Evolutionary conservation across 176 grass and related monocot species (phyloP).

Genomic region (Metroxylon sagu): DNA sequence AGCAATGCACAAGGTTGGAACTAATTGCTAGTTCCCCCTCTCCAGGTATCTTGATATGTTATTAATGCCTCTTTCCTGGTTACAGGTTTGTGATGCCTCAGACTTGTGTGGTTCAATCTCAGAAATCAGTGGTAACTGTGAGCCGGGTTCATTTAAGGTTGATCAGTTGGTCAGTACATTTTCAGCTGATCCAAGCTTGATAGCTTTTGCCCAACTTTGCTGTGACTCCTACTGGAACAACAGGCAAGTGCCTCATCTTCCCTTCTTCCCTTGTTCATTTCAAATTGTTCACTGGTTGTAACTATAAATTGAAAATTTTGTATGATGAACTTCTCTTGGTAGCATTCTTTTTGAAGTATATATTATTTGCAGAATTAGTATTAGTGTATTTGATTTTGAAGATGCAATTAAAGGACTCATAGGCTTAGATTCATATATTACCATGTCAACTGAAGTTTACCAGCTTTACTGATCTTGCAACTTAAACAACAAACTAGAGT

Average conservation of each 20-base stretch:
- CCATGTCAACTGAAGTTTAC: too few species aligned
- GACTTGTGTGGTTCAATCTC: constrained; percentile 18
- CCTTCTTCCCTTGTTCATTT: too few species aligned
- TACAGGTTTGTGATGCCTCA: constrained; percentile 60
- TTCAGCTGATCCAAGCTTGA: constrained; percentile 91
- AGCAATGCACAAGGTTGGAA: constrained; percentile 85
- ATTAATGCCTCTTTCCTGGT: constrained; percentile 6
- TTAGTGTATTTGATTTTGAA: too few species aligned
- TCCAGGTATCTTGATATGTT: not conserved
- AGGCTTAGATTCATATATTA: too few species aligned
- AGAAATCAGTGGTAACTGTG: constrained; percentile 9
- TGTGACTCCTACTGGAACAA: constrained; percentile 41
- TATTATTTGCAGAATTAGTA: too few species aligned
- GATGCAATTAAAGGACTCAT: too few species aligned
- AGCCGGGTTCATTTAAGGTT: constrained; percentile 38
- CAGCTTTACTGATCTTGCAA: too few species aligned
- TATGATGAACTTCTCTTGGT: too few species aligned
- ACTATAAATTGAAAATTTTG: not conserved
- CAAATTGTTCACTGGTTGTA: too few species aligned
- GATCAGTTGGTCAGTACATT: constrained; percentile 91
- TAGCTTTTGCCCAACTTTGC: constrained; percentile 88
- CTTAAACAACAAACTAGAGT: too few species aligned
- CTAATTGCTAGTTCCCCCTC: constrained; percentile 20
- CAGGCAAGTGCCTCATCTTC: constrained; percentile 39
- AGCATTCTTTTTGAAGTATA: too few species aligned